Evolutionary conservation across 1,139 yeast species (phyloP).

Genomic region (Hanseniaspora sp.): DNA sequence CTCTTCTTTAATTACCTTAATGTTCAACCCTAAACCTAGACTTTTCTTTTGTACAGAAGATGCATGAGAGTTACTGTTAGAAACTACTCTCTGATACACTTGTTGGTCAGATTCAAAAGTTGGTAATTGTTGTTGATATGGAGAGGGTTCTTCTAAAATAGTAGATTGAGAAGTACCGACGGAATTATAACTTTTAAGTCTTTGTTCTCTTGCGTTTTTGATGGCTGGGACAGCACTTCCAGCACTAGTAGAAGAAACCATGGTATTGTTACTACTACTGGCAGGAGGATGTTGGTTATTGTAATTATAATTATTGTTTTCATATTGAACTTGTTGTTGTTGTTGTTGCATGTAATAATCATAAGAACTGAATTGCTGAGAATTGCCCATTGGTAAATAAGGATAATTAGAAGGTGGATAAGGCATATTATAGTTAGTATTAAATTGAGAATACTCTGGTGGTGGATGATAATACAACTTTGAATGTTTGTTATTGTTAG

Average conservation of each 20-base stretch:
- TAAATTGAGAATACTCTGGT: not conserved
- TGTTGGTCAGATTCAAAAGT: not conserved
- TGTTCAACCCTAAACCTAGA: slow-evolving; percentile 5
- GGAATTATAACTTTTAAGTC: slow-evolving; percentile 10
- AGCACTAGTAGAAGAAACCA: not conserved
- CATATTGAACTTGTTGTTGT: no score
- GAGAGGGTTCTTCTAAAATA: slow-evolving; percentile 10
- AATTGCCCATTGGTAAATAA: not conserved
- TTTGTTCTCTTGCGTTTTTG: not conserved
- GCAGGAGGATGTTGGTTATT: not conserved
- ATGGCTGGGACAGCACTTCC: not conserved
- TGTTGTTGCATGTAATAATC: not conserved
- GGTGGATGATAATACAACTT: not conserved
- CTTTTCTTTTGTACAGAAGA: slow-evolving; percentile 9
- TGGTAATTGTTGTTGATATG: slow-evolving; percentile 1
- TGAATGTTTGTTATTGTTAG: not conserved
- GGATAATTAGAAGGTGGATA: no score
- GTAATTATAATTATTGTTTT: not conserved
- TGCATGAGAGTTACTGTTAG: not conserved
- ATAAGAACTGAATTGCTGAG: not conserved
- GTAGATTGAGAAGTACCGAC: slow-evolving; percentile 12
- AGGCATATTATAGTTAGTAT: not conserved
- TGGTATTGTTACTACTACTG: not conserved
- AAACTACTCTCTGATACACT: not conserved
- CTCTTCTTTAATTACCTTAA: slow-evolving; percentile 5